Percentiles rank a stretch among this genome's conserved stretches.
These are phyloP conservation scores for Globisporangium splendens DNA, from an alignment of 352 stramenopile species.

Conservation along the genomic window DNA sequence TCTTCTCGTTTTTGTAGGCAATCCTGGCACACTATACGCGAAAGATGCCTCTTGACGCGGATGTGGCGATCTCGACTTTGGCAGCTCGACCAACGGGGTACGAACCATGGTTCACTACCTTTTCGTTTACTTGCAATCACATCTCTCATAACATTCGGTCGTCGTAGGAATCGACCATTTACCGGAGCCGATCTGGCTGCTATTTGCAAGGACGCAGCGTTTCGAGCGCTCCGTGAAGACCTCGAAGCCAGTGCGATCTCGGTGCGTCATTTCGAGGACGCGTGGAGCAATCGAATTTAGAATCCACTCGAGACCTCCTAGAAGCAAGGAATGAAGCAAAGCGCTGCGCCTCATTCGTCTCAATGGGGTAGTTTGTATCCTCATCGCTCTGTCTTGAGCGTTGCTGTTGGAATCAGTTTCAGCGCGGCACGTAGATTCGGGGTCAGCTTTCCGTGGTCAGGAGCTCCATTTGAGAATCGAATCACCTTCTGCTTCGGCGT, in stretches of 20 bases:
- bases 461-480: neutral
- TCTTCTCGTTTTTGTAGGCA: constrained; percentile 27
- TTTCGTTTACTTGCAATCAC: neutral
- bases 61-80: constrained; percentile 50
- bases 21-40: constrained; percentile 65
- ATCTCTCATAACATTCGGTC: constrained; percentile 10
- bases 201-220: constrained; percentile 78
- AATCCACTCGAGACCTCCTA: constrained; percentile 6
- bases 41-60: constrained; percentile 60
- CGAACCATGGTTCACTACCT: neutral
- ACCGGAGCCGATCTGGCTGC: constrained; percentile 65
- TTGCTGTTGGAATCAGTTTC: constrained; percentile 12
- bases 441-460: neutral
- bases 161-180: constrained; percentile 29
- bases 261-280: constrained; percentile 41
- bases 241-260: constrained; percentile 31
- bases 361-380: constrained; percentile 17
- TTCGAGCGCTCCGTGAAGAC: constrained; percentile 68
- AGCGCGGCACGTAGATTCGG: constrained; percentile 14
- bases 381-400: neutral
- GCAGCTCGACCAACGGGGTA: constrained; percentile 37
- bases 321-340: constrained; percentile 11
- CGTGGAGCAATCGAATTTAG: constrained; percentile 37
- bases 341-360: neutral
- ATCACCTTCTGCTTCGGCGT: constrained; percentile 8